These are phyloP conservation scores for Ophiostoma quercus DNA, from an alignment of 2,329 filamentous ascomycete genomes.

Conservation along the genomic window DNA sequence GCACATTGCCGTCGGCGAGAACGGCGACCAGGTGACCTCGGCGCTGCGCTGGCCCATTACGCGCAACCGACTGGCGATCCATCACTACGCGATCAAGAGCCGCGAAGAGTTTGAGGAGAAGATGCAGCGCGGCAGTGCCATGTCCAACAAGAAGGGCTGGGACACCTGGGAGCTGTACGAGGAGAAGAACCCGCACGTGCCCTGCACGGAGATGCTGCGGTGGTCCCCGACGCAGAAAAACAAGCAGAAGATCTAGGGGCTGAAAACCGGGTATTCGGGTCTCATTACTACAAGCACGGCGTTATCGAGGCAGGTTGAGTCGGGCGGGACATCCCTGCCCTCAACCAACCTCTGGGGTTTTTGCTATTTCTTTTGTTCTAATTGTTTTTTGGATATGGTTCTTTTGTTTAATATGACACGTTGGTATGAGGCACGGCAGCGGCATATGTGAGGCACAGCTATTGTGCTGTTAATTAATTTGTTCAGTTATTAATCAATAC, in stretches of 20 bases:
- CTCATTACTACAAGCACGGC: not conserved
- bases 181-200: constrained; percentile 16
- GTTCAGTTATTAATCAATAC: not conserved
- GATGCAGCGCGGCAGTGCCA: constrained; percentile 25
- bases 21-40: constrained; percentile 19
- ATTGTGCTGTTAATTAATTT: not conserved
- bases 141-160: constrained; percentile 25
- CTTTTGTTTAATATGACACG: not conserved
- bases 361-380: too few species aligned
- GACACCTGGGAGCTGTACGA: constrained; percentile 20
- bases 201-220: constrained; percentile 24
- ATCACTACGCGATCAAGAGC: constrained; percentile 25
- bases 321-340: not conserved
- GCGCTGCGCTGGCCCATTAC: constrained; percentile 20
- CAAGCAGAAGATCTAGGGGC: not conserved
- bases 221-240: constrained; percentile 19
- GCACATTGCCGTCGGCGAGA: constrained; percentile 23
- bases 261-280: not conserved
- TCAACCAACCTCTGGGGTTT: not conserved
- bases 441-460: not conserved
- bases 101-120: constrained; percentile 23
- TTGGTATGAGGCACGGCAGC: constrained; percentile 5
- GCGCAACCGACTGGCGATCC: constrained; percentile 22
- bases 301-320: not conserved
- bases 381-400: too few species aligned